A percentile compares a stretch with the other conserved stretches of the same genome.
phyloP scores from a whole-genome alignment of 2,329 filamentous ascomycete species.

The Sclerotinia minor region DNA sequence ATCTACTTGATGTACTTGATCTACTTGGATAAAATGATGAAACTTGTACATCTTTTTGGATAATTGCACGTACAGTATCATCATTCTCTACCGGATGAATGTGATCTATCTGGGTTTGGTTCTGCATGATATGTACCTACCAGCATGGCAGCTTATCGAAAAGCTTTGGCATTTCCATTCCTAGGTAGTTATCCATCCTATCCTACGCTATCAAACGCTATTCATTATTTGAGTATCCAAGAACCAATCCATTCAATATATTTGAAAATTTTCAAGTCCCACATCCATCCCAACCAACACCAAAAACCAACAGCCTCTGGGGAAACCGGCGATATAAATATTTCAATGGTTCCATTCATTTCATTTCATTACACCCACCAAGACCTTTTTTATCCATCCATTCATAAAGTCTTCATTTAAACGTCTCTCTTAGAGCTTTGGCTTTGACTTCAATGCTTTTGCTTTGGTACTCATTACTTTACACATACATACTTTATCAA shows the following conservation, averaged over 20 bases:
- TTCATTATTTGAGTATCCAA: neutral
- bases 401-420: neutral
- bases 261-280: constrained; percentile 5
- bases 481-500: too few species aligned
- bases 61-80: too few species aligned
- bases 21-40: neutral
- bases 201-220: neutral
- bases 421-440: too few species aligned
- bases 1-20: neutral
- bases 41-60: neutral
- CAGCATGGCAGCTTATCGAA: neutral
- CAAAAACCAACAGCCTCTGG: constrained; percentile 1
- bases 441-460: too few species aligned
- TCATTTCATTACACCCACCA: neutral
- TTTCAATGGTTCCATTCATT: neutral
- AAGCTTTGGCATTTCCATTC: neutral
- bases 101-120: neutral
- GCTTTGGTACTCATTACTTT: too few species aligned
- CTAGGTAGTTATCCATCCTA: too few species aligned
- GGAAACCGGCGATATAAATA: constrained; percentile 19
- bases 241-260: neutral
- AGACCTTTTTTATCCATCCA: neutral
- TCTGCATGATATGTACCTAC: neutral
- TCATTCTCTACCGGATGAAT: too few species aligned
- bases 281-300: neutral